phyloP scores from a whole-genome alignment of 2,329 filamentous ascomycete genomes.

The Pseudofabraea citricarpa region DNA sequence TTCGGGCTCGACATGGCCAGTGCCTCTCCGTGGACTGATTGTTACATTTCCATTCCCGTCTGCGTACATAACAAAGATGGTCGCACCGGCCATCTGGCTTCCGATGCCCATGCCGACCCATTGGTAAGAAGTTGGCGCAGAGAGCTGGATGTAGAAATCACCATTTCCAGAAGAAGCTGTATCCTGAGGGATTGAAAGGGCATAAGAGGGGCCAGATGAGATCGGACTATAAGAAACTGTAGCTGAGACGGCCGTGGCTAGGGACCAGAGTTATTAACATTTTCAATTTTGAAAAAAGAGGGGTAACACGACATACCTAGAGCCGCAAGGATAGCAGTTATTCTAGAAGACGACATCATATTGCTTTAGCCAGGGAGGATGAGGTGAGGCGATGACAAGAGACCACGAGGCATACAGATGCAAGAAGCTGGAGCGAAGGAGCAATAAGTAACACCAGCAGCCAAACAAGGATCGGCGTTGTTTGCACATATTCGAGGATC shows the following conservation, averaged over 20 bases:
- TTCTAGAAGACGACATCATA: too few species aligned
- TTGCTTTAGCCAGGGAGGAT: too few species aligned
- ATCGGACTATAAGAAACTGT: slow-evolving; percentile 4
- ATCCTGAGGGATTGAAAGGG: slow-evolving; percentile 45
- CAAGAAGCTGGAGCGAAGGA: too few species aligned
- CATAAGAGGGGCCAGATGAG: slow-evolving; percentile 28
- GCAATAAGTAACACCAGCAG: too few species aligned
- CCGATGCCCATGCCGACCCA: slow-evolving; percentile 57
- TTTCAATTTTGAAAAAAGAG: too few species aligned
- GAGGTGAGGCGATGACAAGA: too few species aligned
- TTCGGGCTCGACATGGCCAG: slow-evolving; percentile 38
- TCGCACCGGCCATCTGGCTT: slow-evolving; percentile 45
- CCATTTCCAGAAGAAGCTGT: slow-evolving; percentile 45
- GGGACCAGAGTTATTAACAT: too few species aligned
- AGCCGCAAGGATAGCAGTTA: neutral
- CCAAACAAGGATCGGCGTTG: too few species aligned
- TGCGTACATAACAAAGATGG: slow-evolving; percentile 56
- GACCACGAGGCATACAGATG: too few species aligned
- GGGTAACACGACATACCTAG: neutral
- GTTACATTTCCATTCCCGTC: slow-evolving; percentile 47
- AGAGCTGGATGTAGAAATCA: slow-evolving; percentile 53
- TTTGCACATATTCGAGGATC: too few species aligned
- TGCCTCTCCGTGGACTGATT: slow-evolving; percentile 42
- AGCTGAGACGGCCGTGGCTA: neutral
- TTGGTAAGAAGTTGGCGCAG: slow-evolving; percentile 44